Evolutionary conservation across 176 grass and related monocot species (phyloP).

Genomic region (Carex littledalei): DNA sequence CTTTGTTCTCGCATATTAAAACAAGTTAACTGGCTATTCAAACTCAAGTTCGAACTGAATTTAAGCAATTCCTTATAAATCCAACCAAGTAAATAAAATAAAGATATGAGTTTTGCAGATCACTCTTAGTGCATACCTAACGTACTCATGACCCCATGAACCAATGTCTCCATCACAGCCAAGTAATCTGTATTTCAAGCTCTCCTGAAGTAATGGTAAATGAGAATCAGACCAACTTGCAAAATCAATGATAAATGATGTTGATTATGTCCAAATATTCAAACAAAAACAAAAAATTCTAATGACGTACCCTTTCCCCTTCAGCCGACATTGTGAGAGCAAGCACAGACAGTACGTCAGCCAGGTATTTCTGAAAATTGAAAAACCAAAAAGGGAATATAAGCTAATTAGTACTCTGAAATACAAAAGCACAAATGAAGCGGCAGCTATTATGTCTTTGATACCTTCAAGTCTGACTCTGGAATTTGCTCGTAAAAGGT

Average conservation of each 20-base stretch:
- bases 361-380: slow-evolving; percentile 66
- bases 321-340: slow-evolving; percentile 88
- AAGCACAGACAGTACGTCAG: slow-evolving; percentile 79
- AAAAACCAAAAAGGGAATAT: neutral
- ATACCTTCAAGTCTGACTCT: slow-evolving; percentile 80
- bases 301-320: slow-evolving; percentile 76
- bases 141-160: slow-evolving; percentile 98
- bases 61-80: slow-evolving; percentile 1
- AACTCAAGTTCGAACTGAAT: neutral
- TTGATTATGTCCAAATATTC: neutral
- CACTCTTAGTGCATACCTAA: slow-evolving; percentile 46
- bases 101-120: neutral
- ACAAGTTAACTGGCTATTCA: neutral
- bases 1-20: neutral
- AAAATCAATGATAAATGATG: neutral
- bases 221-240: slow-evolving; percentile 5
- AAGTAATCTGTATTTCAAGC: slow-evolving; percentile 72
- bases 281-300: neutral
- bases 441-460: neutral
- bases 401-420: neutral
- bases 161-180: slow-evolving; percentile 93
- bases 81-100: neutral
- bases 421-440: neutral
- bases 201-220: slow-evolving; percentile 53
- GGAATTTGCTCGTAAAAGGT: slow-evolving; percentile 60